Evolutionary conservation across 1,284 basidiomycete species (phyloP).

Genomic region (Grifola frondosa): DNA sequence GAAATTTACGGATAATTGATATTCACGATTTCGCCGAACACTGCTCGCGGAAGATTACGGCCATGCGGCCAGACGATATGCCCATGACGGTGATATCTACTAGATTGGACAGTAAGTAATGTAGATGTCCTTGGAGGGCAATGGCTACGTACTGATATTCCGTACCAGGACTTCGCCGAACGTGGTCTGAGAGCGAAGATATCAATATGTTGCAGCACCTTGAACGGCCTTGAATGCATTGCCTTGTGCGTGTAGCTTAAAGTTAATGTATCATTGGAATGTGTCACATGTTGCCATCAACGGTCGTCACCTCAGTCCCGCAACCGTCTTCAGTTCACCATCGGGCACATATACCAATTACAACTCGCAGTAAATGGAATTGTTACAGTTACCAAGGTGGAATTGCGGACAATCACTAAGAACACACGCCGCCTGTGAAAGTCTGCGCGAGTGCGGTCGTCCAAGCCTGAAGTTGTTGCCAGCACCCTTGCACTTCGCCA

Average conservation of each 20-base stretch:
- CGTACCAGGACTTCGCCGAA: too few species aligned
- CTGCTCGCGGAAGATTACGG: conserved; percentile 10
- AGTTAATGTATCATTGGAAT: too few species aligned
- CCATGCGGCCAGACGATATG: conserved; percentile 1
- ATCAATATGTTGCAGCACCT: too few species aligned
- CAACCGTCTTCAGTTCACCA: conserved; percentile 4
- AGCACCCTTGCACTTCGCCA: conserved; percentile 12
- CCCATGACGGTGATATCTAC: conserved; percentile 14
- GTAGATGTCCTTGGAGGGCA: too few species aligned
- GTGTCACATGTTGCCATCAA: too few species aligned
- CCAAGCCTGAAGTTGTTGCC: conserved; percentile 14
- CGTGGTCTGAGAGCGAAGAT: too few species aligned
- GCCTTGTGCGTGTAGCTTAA: too few species aligned
- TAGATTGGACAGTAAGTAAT: conserved; percentile 8
- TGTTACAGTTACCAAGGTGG: background rate
- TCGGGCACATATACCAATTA: background rate
- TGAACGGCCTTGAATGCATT: too few species aligned
- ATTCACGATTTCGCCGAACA: conserved; percentile 8
- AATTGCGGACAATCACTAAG: too few species aligned
- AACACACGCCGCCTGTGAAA: background rate
- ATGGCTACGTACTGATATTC: too few species aligned
- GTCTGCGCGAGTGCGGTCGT: background rate
- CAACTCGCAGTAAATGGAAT: background rate
- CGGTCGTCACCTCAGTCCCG: conserved; percentile 7
- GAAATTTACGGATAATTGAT: background rate